Base-by-base conservation (phyloP, 257 asterid species). In the Orobanche coerulescens region DNA sequence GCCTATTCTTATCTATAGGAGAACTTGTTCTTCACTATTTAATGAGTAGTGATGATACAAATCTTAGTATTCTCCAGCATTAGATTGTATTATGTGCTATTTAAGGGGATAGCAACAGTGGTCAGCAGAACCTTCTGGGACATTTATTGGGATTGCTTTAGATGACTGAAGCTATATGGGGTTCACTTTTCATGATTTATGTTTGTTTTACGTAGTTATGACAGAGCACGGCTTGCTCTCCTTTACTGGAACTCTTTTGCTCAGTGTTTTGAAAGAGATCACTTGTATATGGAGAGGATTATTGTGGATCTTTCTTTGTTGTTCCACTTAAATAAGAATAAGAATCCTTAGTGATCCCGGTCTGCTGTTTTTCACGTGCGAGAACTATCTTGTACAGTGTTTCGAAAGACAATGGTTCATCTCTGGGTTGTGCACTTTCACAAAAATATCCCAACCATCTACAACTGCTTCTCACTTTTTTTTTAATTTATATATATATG, bases 201-300 rank as follows among this genome's bases (percentile, higher is more conserved):
- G 42, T 15, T 15, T 60, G 20, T n/a, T 18, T 47, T 46, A 20
- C n/a, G 46, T 33, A 9, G 20, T 18, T 44, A 44, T 22, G 63
- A 54, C 60, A 14, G 52, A 6, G 63, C 63, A 65, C 47, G 19
- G n/a, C 33, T 43, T 42, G 6, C 23, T 61, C 20, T 11, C 25
- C 18, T 64, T 64, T 37, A 22, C 4, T 49, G 36, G n/a, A n/a
- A n/a, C n/a, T 33, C 19, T 53, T 37, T 26, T 46, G 23, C 64
- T 43, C 20, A 12, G 11, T 11, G 1, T 33, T 47, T 28, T 48
- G 8, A 20, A 20, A 44, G 62, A 39, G 34, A 19, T 42, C 14
- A 16, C 44, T 65, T 53, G 14, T 23, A 58, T 64, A n/a, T 39
- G 24, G 51, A 10, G 67, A 54, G 22, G 11, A 37, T 22, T 19